These are phyloP conservation scores for Ascobolus immersus DNA, from an alignment of 495 filamentous ascomycete genomes.

Conservation along the genomic window DNA sequence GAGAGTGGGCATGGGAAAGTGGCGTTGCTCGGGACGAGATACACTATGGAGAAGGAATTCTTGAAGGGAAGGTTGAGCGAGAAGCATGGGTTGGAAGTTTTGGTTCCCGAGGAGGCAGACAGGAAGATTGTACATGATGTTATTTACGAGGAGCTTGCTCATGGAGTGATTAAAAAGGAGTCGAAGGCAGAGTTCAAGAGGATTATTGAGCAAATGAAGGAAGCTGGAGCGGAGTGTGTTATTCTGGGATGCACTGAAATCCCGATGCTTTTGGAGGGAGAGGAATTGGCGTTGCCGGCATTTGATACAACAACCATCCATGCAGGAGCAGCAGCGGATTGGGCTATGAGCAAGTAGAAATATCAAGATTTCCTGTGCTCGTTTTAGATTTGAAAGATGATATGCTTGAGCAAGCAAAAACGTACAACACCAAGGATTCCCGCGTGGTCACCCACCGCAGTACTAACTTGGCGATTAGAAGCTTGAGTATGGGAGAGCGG, in stretches of 20 bases:
- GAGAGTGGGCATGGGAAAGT: conserved; percentile 5
- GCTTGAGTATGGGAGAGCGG: no score
- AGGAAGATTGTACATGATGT: conserved; percentile 1
- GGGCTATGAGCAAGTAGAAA: no score
- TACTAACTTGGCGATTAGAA: no score
- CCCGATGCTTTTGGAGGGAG: conserved; percentile 6
- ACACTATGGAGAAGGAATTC: conserved; percentile 6
- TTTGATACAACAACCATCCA: conserved; percentile 10
- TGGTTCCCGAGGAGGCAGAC: conserved; percentile 4
- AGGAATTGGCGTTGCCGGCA: conserved; percentile 5
- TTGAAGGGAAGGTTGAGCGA: not conserved
- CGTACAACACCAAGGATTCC: no score
- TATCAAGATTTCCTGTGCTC: no score
- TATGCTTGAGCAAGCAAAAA: no score
- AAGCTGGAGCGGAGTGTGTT: conserved; percentile 5
- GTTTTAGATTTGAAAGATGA: no score
- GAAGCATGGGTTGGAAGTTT: conserved; percentile 3
- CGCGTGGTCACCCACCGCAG: no score
- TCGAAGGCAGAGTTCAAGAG: conserved; percentile 2
- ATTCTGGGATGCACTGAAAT: conserved; percentile 13
- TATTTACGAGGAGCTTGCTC: conserved; percentile 4
- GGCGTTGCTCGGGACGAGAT: conserved; percentile 8
- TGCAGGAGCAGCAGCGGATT: conserved; percentile 9
- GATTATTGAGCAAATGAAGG: conserved; percentile 4
- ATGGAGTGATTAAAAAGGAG: conserved; percentile 1